Conservation (phyloP, 192 early-diverging fungal species). For the Cladochytrium replicatum region DNA sequence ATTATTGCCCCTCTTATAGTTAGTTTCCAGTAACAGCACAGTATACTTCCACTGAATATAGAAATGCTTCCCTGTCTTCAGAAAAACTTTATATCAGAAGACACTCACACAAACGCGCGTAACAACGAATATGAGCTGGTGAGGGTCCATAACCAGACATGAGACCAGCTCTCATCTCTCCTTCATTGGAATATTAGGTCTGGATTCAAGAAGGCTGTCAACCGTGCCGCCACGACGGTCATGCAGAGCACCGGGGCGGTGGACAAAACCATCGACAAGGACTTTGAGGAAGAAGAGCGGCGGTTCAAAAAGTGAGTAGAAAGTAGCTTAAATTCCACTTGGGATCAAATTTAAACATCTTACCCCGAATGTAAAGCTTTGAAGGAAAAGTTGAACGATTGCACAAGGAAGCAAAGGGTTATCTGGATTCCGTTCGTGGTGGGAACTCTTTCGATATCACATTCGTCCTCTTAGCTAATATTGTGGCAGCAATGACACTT, state of each 20-base stretch:
- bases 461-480: background rate
- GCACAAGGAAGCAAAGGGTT: constrained; percentile 86
- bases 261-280: constrained; percentile 69
- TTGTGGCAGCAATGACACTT: constrained; percentile 59
- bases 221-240: constrained; percentile 61
- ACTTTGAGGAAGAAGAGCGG: constrained; percentile 75
- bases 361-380: constrained; percentile 43
- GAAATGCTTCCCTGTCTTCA: too few relatives aligned
- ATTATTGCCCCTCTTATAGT: too few relatives aligned
- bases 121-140: too few relatives aligned
- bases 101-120: too few relatives aligned
- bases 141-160: too few relatives aligned
- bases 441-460: constrained; percentile 3
- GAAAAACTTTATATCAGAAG: too few relatives aligned
- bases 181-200: too few relatives aligned
- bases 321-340: background rate
- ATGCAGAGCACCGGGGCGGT: constrained; percentile 64
- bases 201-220: constrained; percentile 76
- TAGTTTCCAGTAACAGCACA: too few relatives aligned
- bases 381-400: constrained; percentile 75
- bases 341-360: background rate
- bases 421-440: constrained; percentile 76
- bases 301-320: constrained; percentile 50
- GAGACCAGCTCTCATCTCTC: too few relatives aligned
- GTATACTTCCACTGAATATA: too few relatives aligned